These are phyloP conservation scores for Penicillium turbatum DNA, from an alignment of 495 filamentous ascomycete species.

Conservation along the genomic window DNA sequence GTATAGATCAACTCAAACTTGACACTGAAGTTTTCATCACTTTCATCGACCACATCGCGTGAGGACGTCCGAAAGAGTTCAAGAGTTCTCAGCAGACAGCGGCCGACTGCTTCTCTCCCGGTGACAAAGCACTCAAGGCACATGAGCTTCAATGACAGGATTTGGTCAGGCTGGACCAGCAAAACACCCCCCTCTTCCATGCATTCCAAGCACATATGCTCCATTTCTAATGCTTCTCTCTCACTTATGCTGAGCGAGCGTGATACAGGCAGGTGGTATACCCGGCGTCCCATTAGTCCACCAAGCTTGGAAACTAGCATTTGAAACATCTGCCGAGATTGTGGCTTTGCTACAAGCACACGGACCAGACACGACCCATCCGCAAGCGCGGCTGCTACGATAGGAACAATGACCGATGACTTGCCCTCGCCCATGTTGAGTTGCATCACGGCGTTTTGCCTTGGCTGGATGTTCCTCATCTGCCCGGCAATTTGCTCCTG, in stretches of 20 bases:
- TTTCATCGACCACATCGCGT: slow-evolving; percentile 61
- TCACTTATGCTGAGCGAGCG: no score
- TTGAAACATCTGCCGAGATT: slow-evolving; percentile 59
- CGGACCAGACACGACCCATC: slow-evolving; percentile 50
- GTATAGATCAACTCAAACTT: slow-evolving; percentile 66
- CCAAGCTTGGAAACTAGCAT: slow-evolving; percentile 57
- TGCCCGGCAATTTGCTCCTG: slow-evolving; percentile 54
- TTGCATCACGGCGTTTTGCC: slow-evolving; percentile 56
- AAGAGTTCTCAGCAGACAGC: slow-evolving; percentile 37
- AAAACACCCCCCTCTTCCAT: slow-evolving; percentile 50
- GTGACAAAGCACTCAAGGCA: slow-evolving; percentile 48
- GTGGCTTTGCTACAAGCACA: slow-evolving; percentile 61
- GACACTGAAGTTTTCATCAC: slow-evolving; percentile 59
- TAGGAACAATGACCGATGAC: slow-evolving; percentile 65
- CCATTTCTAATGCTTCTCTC: no score
- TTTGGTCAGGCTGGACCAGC: slow-evolving; percentile 64
- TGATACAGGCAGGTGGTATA: slow-evolving; percentile 63
- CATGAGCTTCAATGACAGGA: slow-evolving; percentile 66
- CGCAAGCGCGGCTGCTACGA: slow-evolving; percentile 52
- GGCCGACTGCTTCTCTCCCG: slow-evolving; percentile 21
- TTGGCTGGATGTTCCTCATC: slow-evolving; percentile 47
- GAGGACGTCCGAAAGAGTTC: slow-evolving; percentile 37
- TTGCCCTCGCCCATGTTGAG: slow-evolving; percentile 79
- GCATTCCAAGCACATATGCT: slow-evolving; percentile 40
- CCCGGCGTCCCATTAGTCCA: slow-evolving; percentile 51